Conservation (phyloP, 2,329 filamentous ascomycete genomes). For the Sarocladiaceae sp. region DNA sequence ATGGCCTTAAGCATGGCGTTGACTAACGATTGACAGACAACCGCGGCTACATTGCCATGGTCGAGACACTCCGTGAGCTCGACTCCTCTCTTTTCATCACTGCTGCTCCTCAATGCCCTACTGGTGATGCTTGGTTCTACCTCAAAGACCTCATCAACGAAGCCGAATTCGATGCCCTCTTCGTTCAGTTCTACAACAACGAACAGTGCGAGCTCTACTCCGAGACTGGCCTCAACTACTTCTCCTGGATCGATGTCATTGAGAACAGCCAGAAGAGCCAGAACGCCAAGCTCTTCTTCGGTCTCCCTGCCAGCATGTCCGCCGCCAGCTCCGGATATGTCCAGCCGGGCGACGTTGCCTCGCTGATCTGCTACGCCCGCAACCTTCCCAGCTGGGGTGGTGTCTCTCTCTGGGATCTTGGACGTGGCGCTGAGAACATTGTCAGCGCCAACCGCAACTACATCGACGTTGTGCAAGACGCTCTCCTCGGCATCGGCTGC, state of each 20-base stretch:
- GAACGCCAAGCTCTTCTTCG: conserved; percentile 41
- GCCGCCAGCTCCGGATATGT: conserved; percentile 30
- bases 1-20: background rate
- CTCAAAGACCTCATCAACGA: conserved; percentile 34
- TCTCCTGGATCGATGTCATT: conserved; percentile 34
- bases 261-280: conserved; percentile 28
- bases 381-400: conserved; percentile 37
- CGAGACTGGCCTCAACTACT: conserved; percentile 36
- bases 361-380: conserved; percentile 35
- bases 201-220: conserved; percentile 29
- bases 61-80: conserved; percentile 28
- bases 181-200: conserved; percentile 49
- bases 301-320: conserved; percentile 30
- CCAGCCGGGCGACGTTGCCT: conserved; percentile 24
- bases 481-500: conserved; percentile 19
- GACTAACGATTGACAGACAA: conserved; percentile 21
- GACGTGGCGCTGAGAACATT: conserved; percentile 26
- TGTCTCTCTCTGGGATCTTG: conserved; percentile 42
- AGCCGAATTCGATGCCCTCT: conserved; percentile 37
- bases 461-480: conserved; percentile 31
- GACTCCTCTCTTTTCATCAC: conserved; percentile 32
- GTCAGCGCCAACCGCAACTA: conserved; percentile 28
- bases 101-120: conserved; percentile 41
- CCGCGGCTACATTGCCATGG: conserved; percentile 33
- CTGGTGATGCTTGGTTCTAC: conserved; percentile 20